Base-by-base conservation (phyloP, 331 rosid species). In the Quercus tomentella region DNA sequence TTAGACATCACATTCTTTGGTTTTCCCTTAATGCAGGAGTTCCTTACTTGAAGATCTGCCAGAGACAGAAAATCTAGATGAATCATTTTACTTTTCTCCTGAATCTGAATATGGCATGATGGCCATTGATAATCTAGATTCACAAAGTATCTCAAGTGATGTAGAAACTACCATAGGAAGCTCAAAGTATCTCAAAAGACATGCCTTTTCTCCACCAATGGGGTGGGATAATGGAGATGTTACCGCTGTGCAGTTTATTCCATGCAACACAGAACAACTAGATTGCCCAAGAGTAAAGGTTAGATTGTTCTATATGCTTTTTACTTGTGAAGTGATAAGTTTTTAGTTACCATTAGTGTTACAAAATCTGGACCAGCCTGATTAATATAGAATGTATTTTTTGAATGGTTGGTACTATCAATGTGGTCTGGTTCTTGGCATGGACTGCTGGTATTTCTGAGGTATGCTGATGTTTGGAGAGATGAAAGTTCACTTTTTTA, bases 11-110 rank as follows among this genome's bases (percentile, higher is more conserved):
- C 81, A 80, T 74, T 79, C 33, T 20, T 57, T 69, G 12, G 37
- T 72, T 79, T 35, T 75, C 20, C 9, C 77, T 77, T 75, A 70
- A 79, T 82, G 79, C 87, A 89, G 91, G 89, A 81, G 81, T 73
- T 77, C 87, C 77, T 63, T 82, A 67, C 83, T 84, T 69, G 87
- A 80, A 74, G 89, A 85, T 84, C 76, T 81, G 26, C 84, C 86
- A 2, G 83, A 56, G 60, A 79, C 67, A 26, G 92, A 87, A 80
- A 80, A 77, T 72, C 69, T 7, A 30, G 80, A 77, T 20, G 72
- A 82, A 74, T 81, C 88, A 23, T 63, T 73, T 56, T 80, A 16
- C 83, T 70, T 67, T 73, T 82, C 77, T 41, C 75, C 85, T 21
- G 87, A 77, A 81, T 73, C 84, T 22, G 75, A 70, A 4, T 56